These are phyloP conservation scores for Posidonia australis DNA, from an alignment of 106 monocot genomes.

Conservation along the genomic window DNA sequence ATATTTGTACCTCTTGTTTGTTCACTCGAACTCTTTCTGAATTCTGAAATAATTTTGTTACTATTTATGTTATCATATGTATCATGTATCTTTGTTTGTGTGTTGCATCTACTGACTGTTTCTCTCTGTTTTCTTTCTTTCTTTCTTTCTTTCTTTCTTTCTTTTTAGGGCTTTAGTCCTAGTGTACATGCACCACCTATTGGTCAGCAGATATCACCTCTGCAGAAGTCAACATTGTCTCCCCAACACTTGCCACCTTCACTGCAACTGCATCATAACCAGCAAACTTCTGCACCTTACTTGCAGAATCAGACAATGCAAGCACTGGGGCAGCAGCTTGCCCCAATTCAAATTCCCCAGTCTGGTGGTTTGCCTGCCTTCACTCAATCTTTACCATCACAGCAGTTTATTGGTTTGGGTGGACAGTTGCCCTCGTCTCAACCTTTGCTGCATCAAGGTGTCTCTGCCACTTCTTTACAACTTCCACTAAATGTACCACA, in stretches of 20 bases:
- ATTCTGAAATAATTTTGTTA: too few relatives aligned
- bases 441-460: constrained; percentile 37
- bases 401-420: constrained; percentile 35
- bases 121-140: background rate
- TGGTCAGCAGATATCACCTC: constrained; percentile 47
- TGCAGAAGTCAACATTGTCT: constrained; percentile 42
- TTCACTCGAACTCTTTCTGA: too few relatives aligned
- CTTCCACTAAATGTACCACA: constrained; percentile 28
- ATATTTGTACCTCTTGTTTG: too few relatives aligned
- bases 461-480: constrained; percentile 20
- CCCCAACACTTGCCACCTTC: constrained; percentile 44
- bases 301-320: constrained; percentile 43
- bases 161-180: constrained; percentile 39
- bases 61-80: too few relatives aligned
- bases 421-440: constrained; percentile 40
- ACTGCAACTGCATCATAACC: constrained; percentile 28
- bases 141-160: background rate
- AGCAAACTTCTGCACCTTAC: constrained; percentile 31
- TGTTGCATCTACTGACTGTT: too few relatives aligned
- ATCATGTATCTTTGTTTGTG: too few relatives aligned
- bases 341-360: constrained; percentile 48
- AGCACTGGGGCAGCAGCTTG: constrained; percentile 37
- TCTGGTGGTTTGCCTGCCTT: constrained; percentile 32
- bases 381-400: constrained; percentile 24
- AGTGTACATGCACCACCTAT: constrained; percentile 30